A percentile compares a stretch with the other conserved stretches of the same genome.
These are phyloP conservation scores for Backusella mclennaniae DNA, from an alignment of 192 early-diverging fungal species.

Conservation along the genomic window DNA sequence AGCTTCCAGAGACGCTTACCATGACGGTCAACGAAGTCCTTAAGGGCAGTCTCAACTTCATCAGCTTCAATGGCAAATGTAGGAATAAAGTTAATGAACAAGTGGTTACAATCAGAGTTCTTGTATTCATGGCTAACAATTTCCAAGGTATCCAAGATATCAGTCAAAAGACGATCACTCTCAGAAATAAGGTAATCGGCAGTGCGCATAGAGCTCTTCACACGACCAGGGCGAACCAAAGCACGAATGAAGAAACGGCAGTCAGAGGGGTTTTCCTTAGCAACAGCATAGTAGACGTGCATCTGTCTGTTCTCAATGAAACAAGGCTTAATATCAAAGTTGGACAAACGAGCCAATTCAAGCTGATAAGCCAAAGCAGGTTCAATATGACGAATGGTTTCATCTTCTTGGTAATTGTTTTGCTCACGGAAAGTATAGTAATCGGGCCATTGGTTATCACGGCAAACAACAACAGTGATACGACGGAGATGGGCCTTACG, in stretches of 20 bases:
- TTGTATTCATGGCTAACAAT: slow-evolving; percentile 87
- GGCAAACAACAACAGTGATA: slow-evolving; percentile 86
- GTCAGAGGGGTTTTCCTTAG: slow-evolving; percentile 93
- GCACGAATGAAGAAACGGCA: slow-evolving; percentile 97
- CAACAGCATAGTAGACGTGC: slow-evolving; percentile 94
- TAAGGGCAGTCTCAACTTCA: slow-evolving; percentile 81
- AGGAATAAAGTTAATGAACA: slow-evolving; percentile 98
- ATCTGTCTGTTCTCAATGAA: slow-evolving; percentile 93
- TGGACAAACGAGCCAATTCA: slow-evolving; percentile 86
- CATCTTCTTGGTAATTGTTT: slow-evolving; percentile 82
- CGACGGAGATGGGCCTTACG: slow-evolving; percentile 80
- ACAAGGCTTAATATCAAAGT: slow-evolving; percentile 96
- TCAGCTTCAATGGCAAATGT: slow-evolving; percentile 87
- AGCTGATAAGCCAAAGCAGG: slow-evolving; percentile 97
- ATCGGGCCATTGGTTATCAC: slow-evolving; percentile 78
- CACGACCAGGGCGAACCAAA: slow-evolving; percentile 87
- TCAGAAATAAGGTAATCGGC: slow-evolving; percentile 95
- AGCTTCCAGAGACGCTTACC: slow-evolving; percentile 93
- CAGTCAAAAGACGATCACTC: slow-evolving; percentile 89
- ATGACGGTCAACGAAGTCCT: slow-evolving; percentile 90
- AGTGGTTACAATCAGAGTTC: slow-evolving; percentile 98
- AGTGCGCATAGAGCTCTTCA: slow-evolving; percentile 77
- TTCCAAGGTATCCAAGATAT: slow-evolving; percentile 94
- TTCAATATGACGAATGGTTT: slow-evolving; percentile 97
- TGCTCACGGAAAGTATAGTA: slow-evolving; percentile 97